phyloP scores from a whole-genome alignment of 306 rosid genomes.

The Pterocarpus macrocarpus region DNA sequence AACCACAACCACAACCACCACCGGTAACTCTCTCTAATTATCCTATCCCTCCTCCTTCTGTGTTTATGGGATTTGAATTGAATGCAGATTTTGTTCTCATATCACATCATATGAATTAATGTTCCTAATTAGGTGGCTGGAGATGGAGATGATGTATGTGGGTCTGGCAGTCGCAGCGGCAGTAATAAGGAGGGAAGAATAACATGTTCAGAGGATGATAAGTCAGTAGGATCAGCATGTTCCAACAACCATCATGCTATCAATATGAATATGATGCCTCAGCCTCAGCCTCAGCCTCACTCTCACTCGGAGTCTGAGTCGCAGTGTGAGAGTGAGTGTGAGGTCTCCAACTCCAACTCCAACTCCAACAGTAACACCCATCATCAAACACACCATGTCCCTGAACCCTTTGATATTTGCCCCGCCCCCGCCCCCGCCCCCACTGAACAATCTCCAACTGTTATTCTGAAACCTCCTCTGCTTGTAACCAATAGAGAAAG shows the following conservation, averaged over 20 bases:
- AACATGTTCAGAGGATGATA: neutral
- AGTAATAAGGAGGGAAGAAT: neutral
- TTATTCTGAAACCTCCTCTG: conserved; percentile 53
- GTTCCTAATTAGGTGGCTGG: neutral
- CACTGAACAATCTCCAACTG: neutral
- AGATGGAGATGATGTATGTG: neutral
- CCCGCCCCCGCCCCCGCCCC: conserved; percentile 49
- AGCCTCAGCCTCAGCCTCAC: neutral
- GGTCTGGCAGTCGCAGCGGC: neutral
- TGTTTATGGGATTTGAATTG: no score
- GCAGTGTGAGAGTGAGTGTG: no score
- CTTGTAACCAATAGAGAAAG: conserved; percentile 57
- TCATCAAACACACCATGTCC: no score
- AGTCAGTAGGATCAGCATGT: no score
- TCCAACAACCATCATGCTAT: no score
- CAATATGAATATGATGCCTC: neutral
- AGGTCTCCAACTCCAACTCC: no score
- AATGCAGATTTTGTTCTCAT: no score
- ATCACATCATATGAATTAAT: no score
- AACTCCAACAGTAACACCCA: no score
- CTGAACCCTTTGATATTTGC: conserved; percentile 66
- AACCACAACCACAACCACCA: neutral
- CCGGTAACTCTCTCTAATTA: neutral
- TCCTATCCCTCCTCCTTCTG: no score
- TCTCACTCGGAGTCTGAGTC: no score